Evolutionary conservation across 2,329 filamentous ascomycete species (phyloP).

Genomic region (Colletotrichum sp.): DNA sequence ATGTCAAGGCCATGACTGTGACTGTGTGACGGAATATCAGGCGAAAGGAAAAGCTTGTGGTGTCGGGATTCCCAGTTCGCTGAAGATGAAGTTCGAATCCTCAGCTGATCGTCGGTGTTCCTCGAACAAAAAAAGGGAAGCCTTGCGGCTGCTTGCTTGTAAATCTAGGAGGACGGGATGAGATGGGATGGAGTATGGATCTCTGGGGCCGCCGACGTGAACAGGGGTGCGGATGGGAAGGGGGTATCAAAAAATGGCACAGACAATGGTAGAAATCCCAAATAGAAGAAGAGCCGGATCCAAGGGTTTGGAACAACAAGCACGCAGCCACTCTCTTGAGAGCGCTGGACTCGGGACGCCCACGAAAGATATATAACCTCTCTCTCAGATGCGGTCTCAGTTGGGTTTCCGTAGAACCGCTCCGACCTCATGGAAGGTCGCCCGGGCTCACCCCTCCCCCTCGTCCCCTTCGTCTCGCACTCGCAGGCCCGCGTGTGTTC

Average conservation of each 20-base stretch:
- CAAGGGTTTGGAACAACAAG: neutral
- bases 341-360: neutral
- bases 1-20: constrained; percentile 44
- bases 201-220: neutral
- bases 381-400: neutral
- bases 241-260: constrained; percentile 6
- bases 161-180: neutral
- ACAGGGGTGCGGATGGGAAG: neutral
- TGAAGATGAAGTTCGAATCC: neutral
- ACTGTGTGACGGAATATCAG: neutral
- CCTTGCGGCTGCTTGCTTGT: neutral
- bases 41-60: neutral
- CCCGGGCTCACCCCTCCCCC: neutral
- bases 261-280: neutral
- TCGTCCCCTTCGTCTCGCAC: neutral
- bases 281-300: neutral
- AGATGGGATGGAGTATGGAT: constrained; percentile 6
- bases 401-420: neutral
- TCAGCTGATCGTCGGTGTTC: neutral
- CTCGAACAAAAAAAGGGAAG: neutral
- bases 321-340: neutral
- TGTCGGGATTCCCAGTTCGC: neutral
- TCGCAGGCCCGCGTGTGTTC: neutral
- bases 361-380: constrained; percentile 11
- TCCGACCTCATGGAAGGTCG: neutral